Percentiles rank a stretch among this genome's conserved stretches.
Conservation (phyloP, 2,329 filamentous ascomycete genomes). For the Hirsutella rhossiliensis region DNA sequence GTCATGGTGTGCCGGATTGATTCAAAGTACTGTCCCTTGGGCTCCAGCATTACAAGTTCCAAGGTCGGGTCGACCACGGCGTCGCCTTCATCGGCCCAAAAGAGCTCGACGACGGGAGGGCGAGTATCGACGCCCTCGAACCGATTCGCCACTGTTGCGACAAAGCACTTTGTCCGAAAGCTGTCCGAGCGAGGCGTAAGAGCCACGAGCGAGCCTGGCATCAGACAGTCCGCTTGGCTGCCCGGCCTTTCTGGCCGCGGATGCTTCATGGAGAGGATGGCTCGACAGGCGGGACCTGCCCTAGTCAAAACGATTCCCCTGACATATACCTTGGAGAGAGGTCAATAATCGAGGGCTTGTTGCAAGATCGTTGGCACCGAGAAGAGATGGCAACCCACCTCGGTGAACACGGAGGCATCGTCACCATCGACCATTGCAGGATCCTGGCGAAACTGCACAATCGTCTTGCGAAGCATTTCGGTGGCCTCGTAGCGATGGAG, state of each 20-base stretch:
- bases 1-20: constrained; percentile 59
- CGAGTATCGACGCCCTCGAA: constrained; percentile 42
- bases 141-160: constrained; percentile 53
- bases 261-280: constrained; percentile 58
- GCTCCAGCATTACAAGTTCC: constrained; percentile 70
- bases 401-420: constrained; percentile 7
- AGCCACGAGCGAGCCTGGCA: constrained; percentile 39
- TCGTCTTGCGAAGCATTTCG: constrained; percentile 54
- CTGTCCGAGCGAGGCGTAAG: constrained; percentile 41
- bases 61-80: constrained; percentile 53
- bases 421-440: constrained; percentile 46
- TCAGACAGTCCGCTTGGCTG: constrained; percentile 37
- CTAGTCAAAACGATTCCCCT: constrained; percentile 51
- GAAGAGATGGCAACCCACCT: too few species aligned
- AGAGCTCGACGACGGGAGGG: constrained; percentile 48
- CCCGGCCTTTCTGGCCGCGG: constrained; percentile 53
- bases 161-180: constrained; percentile 52
- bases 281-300: constrained; percentile 50
- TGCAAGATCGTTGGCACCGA: background rate
- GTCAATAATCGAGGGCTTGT: background rate
- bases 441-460: constrained; percentile 39
- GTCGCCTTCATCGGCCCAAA: constrained; percentile 50
- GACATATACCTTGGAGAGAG: constrained; percentile 45
- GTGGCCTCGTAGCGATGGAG: constrained; percentile 66
- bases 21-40: constrained; percentile 64